Conservation (phyloP, 2,329 filamentous ascomycete species). For the Fusarium secorum region DNA sequence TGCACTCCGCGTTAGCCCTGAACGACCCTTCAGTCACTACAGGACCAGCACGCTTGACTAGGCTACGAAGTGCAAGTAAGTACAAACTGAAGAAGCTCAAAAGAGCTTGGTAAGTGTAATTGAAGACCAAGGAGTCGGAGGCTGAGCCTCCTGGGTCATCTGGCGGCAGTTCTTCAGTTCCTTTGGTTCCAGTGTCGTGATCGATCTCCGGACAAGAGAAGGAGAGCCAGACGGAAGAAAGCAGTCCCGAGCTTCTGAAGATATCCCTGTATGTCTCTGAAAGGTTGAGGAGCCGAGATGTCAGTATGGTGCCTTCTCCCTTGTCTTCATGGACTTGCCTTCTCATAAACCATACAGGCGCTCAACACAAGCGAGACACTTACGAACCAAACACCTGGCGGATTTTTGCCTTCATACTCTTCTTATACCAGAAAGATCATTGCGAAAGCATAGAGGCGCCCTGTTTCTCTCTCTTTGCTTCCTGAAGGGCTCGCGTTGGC, state of each 20-base stretch:
- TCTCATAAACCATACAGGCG: background rate
- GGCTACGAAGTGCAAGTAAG: background rate
- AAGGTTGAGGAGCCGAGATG: background rate
- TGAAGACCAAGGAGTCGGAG: too few relatives aligned
- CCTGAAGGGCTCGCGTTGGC: background rate
- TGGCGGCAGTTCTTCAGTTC: background rate
- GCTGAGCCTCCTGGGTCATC: background rate
- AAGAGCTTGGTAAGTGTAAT: rapidly evolving
- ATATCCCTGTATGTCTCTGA: background rate
- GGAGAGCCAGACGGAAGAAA: background rate
- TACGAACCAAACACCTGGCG: background rate
- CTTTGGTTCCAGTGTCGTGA: background rate
- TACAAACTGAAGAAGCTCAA: rapidly evolving
- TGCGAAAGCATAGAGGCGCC: background rate
- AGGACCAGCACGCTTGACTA: too few relatives aligned
- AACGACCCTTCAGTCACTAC: background rate
- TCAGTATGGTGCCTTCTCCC: background rate
- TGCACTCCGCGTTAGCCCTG: background rate
- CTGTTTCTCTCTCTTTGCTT: too few relatives aligned
- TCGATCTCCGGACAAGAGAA: background rate
- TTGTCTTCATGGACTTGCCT: background rate
- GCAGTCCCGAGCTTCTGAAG: rapidly evolving
- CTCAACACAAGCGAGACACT: background rate
- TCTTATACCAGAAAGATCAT: rapidly evolving
- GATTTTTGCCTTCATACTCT: background rate